A percentile compares a stretch with the other conserved stretches of the same genome.
These are phyloP conservation scores for Trichophyton schoenleinii DNA, from an alignment of 2,329 filamentous ascomycete genomes.

Conservation along the genomic window DNA sequence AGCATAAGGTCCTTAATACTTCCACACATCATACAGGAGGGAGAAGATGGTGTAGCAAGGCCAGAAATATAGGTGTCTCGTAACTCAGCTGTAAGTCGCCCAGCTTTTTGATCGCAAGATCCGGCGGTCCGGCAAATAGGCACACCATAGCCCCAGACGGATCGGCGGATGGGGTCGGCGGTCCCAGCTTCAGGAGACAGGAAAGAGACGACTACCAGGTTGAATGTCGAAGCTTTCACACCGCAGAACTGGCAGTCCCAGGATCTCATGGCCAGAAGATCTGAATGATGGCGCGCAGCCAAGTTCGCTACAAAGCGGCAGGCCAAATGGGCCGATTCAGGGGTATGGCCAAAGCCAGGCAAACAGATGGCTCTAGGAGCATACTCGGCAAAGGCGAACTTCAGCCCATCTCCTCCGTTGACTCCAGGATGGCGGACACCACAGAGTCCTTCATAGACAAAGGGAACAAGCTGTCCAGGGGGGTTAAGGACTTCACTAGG, in stretches of 20 bases:
- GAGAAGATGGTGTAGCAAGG: not conserved
- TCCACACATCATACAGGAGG: not conserved
- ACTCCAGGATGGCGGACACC: conserved; percentile 2
- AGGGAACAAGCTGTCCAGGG: not conserved
- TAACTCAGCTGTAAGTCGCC: not conserved
- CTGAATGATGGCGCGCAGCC: not conserved
- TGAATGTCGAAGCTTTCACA: not conserved
- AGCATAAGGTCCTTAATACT: not conserved
- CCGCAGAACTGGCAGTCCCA: conserved; percentile 7
- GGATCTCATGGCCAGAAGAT: conserved; percentile 1
- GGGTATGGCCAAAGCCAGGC: not conserved
- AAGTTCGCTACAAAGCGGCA: conserved; percentile 5
- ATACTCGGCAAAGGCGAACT: conserved; percentile 4
- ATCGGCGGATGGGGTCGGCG: not conserved
- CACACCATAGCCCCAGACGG: conserved; percentile 5
- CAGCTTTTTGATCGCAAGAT: conserved; percentile 4
- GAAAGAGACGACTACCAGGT: not conserved
- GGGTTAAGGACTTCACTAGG: not conserved
- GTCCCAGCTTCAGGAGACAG: not conserved
- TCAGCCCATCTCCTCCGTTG: conserved; percentile 3
- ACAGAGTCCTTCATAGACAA: conserved; percentile 2
- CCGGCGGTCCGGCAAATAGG: conserved; percentile 5
- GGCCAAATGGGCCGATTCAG: not conserved
- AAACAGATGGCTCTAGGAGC: not conserved
- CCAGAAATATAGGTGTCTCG: conserved; percentile 1